Evolutionary conservation across 805 yeast species (phyloP).

Genomic region (Saturnispora sekii): DNA sequence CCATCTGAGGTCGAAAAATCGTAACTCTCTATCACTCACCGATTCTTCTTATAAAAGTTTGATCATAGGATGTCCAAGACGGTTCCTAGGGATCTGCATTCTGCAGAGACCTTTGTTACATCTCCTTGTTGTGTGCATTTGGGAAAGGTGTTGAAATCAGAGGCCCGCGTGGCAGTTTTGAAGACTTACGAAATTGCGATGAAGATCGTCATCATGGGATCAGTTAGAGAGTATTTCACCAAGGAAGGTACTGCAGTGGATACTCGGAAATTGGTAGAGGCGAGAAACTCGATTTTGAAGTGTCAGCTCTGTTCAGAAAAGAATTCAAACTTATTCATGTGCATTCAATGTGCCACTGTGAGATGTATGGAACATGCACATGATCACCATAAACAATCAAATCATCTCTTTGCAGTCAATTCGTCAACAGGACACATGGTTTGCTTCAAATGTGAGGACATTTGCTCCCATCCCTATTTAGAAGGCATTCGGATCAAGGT

Average conservation of each 20-base stretch:
- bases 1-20: too few species aligned
- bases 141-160: conserved; percentile 36
- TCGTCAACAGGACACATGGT: conserved; percentile 56
- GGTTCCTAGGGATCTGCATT: not conserved
- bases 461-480: conserved; percentile 50
- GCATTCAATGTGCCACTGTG: conserved; percentile 69
- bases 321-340: conserved; percentile 35
- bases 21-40: too few species aligned
- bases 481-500: conserved; percentile 38
- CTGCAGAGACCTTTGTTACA: conserved; percentile 19
- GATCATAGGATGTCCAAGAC: conserved; percentile 2
- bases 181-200: conserved; percentile 44
- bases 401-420: conserved; percentile 53
- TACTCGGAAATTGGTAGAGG: conserved; percentile 28
- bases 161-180: conserved; percentile 40
- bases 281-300: conserved; percentile 35
- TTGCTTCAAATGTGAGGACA: conserved; percentile 73
- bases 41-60: too few species aligned
- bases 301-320: conserved; percentile 41
- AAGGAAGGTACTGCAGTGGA: conserved; percentile 32
- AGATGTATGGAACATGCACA: conserved; percentile 57
- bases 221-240: conserved; percentile 19
- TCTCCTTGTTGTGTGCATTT: conserved; percentile 44
- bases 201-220: conserved; percentile 28
- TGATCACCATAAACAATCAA: conserved; percentile 35